A percentile compares a stretch with the other conserved stretches of the same genome.
Conservation (phyloP, 192 early-diverging fungal species). For the Backusella tarrabulga region DNA sequence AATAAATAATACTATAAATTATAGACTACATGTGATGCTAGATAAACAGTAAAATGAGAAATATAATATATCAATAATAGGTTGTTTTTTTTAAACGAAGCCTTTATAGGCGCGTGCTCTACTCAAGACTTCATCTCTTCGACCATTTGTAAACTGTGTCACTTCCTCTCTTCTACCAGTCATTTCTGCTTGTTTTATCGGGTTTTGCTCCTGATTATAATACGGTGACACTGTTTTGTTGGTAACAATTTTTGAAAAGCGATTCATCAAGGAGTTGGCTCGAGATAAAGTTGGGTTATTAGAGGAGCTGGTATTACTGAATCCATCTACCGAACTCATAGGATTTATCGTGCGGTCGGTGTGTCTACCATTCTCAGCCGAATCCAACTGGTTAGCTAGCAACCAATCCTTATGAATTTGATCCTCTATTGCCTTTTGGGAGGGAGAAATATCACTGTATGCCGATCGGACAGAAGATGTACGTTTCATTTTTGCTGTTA, state of each 20-base stretch:
- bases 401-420: conserved; percentile 8
- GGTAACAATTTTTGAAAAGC: conserved; percentile 10
- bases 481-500: conserved; percentile 6
- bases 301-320: neutral
- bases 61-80: neutral
- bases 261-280: neutral
- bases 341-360: neutral
- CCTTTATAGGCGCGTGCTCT: neutral
- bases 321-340: neutral
- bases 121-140: neutral
- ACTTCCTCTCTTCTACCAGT: neutral
- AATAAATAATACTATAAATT: neutral
- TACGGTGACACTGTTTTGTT: conserved; percentile 7
- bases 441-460: neutral
- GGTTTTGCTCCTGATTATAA: neutral
- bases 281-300: neutral
- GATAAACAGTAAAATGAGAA: neutral
- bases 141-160: neutral
- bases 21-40: neutral
- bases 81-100: neutral
- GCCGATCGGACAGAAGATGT: neutral
- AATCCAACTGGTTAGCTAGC: conserved; percentile 13
- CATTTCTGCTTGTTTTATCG: neutral
- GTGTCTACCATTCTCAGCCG: neutral
- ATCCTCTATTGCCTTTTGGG: conserved; percentile 10